Conservation (phyloP, 192 early-diverging fungal species). For the Paraglomus brasilianum region DNA sequence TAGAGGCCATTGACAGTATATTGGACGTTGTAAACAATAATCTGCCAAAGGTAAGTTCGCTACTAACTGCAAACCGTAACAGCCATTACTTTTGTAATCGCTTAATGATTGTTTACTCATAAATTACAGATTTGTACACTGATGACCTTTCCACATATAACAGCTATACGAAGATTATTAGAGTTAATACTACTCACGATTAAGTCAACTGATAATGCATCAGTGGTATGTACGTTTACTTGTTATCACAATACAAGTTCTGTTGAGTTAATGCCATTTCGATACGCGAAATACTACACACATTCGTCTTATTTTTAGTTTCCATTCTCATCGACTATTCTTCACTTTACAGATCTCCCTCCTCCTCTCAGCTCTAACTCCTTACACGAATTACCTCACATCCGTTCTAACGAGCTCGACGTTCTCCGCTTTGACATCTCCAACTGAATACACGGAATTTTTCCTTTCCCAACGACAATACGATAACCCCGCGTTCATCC, state of each 20-base stretch:
- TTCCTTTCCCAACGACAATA: background rate
- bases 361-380: background rate
- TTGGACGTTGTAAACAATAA: no score
- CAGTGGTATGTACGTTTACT: background rate
- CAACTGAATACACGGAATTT: background rate
- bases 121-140: no score
- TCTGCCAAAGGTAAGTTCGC: no score
- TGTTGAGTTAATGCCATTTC: background rate
- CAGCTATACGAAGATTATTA: constrained; percentile 5
- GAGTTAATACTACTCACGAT: background rate
- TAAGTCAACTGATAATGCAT: background rate
- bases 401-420: background rate
- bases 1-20: no score
- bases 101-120: no score
- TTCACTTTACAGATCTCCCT: background rate
- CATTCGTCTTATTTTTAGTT: no score
- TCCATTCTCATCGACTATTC: background rate
- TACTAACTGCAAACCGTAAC: no score
- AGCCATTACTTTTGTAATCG: no score
- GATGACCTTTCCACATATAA: background rate
- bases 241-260: background rate
- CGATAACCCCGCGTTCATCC: background rate
- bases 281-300: background rate
- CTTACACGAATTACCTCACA: background rate
- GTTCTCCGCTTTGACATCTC: background rate